These are phyloP conservation scores for Eragrostis nindensis DNA, from an alignment of 176 grass and related monocot genomes.

Conservation along the genomic window DNA sequence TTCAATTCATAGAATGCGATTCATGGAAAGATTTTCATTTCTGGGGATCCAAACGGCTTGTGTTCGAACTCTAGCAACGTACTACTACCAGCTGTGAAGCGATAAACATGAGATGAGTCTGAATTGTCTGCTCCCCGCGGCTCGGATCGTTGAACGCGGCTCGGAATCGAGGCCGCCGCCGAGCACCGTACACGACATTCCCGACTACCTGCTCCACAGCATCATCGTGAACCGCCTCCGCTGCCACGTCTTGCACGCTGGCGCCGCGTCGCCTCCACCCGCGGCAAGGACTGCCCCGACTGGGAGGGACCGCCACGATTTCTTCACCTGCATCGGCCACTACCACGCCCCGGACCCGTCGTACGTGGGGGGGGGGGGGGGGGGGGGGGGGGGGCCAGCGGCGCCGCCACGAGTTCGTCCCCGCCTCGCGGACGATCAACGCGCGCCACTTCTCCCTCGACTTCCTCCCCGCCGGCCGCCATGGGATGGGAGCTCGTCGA, in stretches of 20 bases:
- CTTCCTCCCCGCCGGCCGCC: neutral
- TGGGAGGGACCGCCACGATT: neutral
- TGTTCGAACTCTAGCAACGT: too few relatives aligned
- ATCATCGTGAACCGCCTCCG: neutral
- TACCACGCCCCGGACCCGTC: neutral
- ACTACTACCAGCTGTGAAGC: too few relatives aligned
- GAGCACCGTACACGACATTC: neutral
- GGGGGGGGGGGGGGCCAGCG: too few relatives aligned
- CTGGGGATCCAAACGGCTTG: too few relatives aligned
- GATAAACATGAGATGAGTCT: too few relatives aligned
- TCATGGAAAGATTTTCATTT: too few relatives aligned
- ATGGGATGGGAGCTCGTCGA: neutral
- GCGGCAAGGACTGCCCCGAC: neutral
- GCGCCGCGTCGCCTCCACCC: neutral
- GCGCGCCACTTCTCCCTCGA: constrained; percentile 20
- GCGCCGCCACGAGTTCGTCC: neutral
- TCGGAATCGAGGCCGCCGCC: neutral
- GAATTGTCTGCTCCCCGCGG: too few relatives aligned
- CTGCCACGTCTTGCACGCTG: constrained; percentile 6
- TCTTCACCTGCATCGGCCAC: neutral
- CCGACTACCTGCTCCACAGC: neutral
- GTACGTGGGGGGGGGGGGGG: too few relatives aligned
- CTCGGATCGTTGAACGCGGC: too few relatives aligned
- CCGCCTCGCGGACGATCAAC: neutral
- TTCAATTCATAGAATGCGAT: too few relatives aligned